Conservation (phyloP, 2,329 filamentous ascomycete species). For the Colletotrichum agaves region DNA sequence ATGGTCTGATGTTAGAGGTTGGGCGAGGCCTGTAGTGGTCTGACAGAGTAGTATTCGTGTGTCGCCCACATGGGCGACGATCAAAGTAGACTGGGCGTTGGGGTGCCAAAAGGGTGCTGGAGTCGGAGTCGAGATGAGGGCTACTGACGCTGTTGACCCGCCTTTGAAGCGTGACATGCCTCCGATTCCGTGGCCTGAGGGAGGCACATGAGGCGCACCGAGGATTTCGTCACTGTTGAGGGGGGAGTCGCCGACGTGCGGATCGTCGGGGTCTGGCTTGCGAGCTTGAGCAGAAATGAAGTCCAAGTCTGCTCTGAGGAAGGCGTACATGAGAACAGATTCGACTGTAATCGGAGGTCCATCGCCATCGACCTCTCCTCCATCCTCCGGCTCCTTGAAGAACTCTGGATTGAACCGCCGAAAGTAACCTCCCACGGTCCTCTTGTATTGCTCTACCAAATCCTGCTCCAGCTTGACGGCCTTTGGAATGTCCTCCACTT, state of each 20-base stretch:
- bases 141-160: conserved; percentile 90
- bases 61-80: conserved; percentile 93
- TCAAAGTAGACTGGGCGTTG: conserved; percentile 80
- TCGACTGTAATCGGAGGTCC: conserved; percentile 70
- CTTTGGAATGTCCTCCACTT: conserved; percentile 66
- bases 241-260: conserved; percentile 76
- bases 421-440: conserved; percentile 93
- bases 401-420: conserved; percentile 85
- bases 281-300: conserved; percentile 90
- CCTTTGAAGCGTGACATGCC: conserved; percentile 86
- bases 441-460: conserved; percentile 81
- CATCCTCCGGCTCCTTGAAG: conserved; percentile 63
- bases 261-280: conserved; percentile 80
- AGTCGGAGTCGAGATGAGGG: conserved; percentile 90
- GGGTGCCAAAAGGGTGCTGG: conserved; percentile 97
- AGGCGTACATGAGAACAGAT: conserved; percentile 88
- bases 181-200: conserved; percentile 73
- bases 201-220: conserved; percentile 66
- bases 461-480: conserved; percentile 75
- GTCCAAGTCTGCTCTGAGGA: conserved; percentile 92
- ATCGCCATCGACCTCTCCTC: conserved; percentile 26
- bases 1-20: conserved; percentile 89
- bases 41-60: conserved; percentile 91
- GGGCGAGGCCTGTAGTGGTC: conserved; percentile 81
- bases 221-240: conserved; percentile 88